Evolutionary conservation across 345 rosid species (phyloP).

Genomic region (Eucalyptus curtisii): DNA sequence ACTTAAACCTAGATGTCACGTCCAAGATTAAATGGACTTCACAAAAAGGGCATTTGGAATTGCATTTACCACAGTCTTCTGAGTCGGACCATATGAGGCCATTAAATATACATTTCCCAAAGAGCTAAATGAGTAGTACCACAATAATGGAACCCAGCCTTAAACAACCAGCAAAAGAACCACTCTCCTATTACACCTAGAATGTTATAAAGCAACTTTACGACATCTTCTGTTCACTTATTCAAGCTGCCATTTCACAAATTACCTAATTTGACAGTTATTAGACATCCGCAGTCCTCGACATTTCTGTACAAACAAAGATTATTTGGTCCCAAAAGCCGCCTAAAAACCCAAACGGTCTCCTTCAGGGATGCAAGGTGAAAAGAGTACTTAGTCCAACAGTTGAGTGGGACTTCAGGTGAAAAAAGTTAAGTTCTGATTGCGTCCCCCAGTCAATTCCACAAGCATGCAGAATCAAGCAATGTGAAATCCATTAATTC

Average conservation of each 20-base stretch:
- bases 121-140: not conserved
- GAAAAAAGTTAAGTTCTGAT: not conserved
- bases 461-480: not conserved
- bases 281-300: accelerated
- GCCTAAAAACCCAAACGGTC: not conserved
- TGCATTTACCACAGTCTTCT: not conserved
- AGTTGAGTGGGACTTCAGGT: not conserved
- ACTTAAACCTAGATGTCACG: not conserved
- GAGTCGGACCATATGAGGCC: not conserved
- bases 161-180: not conserved
- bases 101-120: not conserved
- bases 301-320: not conserved
- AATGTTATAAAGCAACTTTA: not conserved
- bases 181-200: not conserved
- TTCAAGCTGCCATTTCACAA: not conserved
- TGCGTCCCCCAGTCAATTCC: not conserved
- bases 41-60: not conserved
- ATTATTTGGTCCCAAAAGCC: not conserved
- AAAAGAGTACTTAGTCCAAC: not conserved
- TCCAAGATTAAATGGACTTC: not conserved
- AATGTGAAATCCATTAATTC: not conserved
- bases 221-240: not conserved
- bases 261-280: not conserved
- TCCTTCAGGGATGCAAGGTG: not conserved
- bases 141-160: not conserved